A percentile compares a stretch with the other conserved stretches of the same genome.
These are phyloP conservation scores for Neonectria coccinea DNA, from an alignment of 2,329 filamentous ascomycete genomes.

Conservation along the genomic window DNA sequence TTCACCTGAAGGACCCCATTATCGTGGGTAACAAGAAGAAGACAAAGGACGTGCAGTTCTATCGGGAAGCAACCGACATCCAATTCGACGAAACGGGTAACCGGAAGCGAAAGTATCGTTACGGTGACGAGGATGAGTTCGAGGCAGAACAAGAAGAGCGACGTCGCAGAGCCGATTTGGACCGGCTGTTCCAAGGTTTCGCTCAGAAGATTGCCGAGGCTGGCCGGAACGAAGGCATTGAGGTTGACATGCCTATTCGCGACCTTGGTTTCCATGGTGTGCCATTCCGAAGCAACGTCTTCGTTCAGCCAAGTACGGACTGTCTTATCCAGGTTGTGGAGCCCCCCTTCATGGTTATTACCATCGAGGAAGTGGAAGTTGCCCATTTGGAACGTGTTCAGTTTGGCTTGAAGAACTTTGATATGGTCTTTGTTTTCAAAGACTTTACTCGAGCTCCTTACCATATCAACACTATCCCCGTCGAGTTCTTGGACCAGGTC, in stretches of 20 bases:
- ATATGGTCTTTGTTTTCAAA: slow-evolving; percentile 98
- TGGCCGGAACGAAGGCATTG: slow-evolving; percentile 87
- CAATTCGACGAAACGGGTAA: slow-evolving; percentile 99
- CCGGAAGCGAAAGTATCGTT: slow-evolving; percentile 95
- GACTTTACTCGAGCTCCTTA: slow-evolving; percentile 91
- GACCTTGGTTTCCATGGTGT: slow-evolving; percentile 98
- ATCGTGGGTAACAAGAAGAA: slow-evolving; percentile 98
- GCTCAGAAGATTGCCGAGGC: slow-evolving; percentile 98
- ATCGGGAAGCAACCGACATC: slow-evolving; percentile 96
- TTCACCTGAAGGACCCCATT: slow-evolving; percentile 97
- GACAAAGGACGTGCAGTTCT: slow-evolving; percentile 98
- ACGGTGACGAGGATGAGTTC: slow-evolving; percentile 98
- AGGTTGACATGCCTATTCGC: slow-evolving; percentile 96
- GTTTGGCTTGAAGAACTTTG: slow-evolving; percentile 98
- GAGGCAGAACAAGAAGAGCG: slow-evolving; percentile 98
- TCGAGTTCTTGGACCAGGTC: slow-evolving; percentile 92
- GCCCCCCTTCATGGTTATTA: slow-evolving; percentile 95
- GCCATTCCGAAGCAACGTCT: slow-evolving; percentile 93
- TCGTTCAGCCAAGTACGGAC: slow-evolving; percentile 95
- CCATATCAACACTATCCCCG: slow-evolving; percentile 98
- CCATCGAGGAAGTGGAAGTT: slow-evolving; percentile 94
- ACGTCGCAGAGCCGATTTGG: slow-evolving; percentile 87
- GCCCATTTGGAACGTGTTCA: slow-evolving; percentile 95
- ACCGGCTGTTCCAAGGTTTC: slow-evolving; percentile 95
- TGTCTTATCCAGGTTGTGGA: slow-evolving; percentile 97